These are phyloP conservation scores for Perkinsus marinus DNA, from an alignment of 169 alveolate species.

Conservation along the genomic window DNA sequence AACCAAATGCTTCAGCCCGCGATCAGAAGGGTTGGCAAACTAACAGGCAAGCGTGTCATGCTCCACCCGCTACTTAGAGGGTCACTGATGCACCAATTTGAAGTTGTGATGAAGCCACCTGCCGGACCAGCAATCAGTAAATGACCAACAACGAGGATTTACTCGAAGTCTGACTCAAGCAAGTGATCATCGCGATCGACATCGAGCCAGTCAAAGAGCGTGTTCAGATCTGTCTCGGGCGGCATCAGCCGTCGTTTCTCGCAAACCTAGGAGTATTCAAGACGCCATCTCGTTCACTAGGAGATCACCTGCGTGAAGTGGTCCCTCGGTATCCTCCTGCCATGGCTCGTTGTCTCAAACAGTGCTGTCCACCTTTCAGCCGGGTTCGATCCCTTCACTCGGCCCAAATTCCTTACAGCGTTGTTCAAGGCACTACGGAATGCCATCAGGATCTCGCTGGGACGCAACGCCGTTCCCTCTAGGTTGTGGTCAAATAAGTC, in stretches of 20 bases:
- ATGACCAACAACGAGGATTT: not conserved
- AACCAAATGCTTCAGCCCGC: too few relatives aligned
- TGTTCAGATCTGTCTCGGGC: not conserved
- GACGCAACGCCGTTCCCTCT: not conserved
- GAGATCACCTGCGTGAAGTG: not conserved
- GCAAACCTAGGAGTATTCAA: not conserved
- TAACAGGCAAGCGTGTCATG: too few relatives aligned
- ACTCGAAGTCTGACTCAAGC: not conserved
- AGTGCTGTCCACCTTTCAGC: not conserved
- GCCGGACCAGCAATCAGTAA: not conserved
- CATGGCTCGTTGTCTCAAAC: not conserved
- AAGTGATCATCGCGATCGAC: not conserved
- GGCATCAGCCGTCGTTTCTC: not conserved
- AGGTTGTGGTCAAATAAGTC: not conserved
- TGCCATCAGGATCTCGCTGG: not conserved
- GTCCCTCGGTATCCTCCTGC: not conserved
- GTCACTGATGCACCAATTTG: too few relatives aligned
- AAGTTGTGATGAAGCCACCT: not conserved
- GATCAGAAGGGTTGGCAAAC: not conserved
- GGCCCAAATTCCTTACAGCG: not conserved
- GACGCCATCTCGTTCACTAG: not conserved
- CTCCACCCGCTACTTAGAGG: too few relatives aligned
- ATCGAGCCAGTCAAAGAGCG: not conserved
- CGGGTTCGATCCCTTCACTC: not conserved
- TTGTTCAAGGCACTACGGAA: not conserved